These are phyloP conservation scores for Cercospora beticola DNA, from an alignment of 2,329 filamentous ascomycete genomes.

Conservation along the genomic window DNA sequence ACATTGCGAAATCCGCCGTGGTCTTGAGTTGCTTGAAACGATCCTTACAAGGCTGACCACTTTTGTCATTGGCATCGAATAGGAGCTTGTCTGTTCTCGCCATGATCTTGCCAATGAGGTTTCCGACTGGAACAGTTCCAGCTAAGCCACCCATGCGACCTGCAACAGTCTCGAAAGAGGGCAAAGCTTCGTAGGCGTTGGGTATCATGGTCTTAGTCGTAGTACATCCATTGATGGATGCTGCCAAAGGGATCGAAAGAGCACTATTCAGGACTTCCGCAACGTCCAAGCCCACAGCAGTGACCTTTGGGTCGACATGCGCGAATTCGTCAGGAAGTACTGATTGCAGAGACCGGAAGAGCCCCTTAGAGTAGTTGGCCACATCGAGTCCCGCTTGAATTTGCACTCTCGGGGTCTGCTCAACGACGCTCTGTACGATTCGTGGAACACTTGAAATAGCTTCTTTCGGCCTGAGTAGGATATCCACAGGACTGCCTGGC, in stretches of 20 bases:
- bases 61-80: not conserved
- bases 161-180: not conserved
- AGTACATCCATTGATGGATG: not conserved
- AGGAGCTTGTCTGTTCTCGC: not conserved
- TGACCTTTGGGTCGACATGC: not conserved
- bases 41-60: not conserved
- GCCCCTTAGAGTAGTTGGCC: not conserved
- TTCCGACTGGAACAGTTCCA: not conserved
- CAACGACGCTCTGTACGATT: not conserved
- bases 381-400: not conserved
- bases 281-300: not conserved
- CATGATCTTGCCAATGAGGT: not conserved
- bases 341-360: not conserved
- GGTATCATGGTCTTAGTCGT: not conserved
- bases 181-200: not conserved
- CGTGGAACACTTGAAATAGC: not conserved
- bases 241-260: not conserved
- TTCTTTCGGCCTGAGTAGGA: not conserved
- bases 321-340: not conserved
- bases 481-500: not conserved
- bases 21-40: not conserved
- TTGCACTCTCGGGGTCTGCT: not conserved
- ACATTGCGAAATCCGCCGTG: not conserved
- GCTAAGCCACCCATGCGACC: not conserved
- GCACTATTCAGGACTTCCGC: not conserved